phyloP scores from a whole-genome alignment of 306 rosid species.

The Rubus parviflorus region DNA sequence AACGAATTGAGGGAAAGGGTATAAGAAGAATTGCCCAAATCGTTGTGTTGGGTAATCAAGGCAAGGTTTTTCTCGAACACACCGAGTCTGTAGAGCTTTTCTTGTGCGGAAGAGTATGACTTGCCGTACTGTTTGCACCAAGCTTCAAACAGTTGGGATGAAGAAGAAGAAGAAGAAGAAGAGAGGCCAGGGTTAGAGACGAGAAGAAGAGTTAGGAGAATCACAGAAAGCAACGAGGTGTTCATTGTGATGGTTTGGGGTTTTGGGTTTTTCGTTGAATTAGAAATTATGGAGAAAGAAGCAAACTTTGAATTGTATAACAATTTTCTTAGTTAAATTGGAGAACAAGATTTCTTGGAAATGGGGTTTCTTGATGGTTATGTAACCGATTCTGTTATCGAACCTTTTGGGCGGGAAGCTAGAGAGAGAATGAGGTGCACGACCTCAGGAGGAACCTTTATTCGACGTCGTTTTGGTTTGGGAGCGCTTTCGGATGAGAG shows the following conservation, averaged over 20 bases:
- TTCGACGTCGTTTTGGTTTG: not conserved
- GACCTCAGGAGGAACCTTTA: too few relatives aligned
- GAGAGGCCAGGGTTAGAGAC: too few relatives aligned
- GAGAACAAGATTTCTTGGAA: not conserved
- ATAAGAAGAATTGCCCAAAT: conserved; percentile 43
- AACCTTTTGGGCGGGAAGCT: not conserved
- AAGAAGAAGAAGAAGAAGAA: too few relatives aligned
- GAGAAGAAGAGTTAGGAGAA: too few relatives aligned
- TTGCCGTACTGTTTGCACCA: conserved; percentile 68
- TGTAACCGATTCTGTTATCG: not conserved
- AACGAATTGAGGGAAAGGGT: conserved; percentile 74
- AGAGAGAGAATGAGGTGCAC: not conserved
- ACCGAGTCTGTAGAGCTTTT: conserved; percentile 49
- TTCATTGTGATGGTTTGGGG: not conserved
- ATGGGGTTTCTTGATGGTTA: not conserved
- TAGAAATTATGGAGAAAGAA: not conserved
- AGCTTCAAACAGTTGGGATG: conserved; percentile 47
- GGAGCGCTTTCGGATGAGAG: not conserved
- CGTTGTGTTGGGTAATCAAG: conserved; percentile 54
- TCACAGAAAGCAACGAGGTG: conserved; percentile 3
- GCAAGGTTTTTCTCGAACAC: conserved; percentile 66
- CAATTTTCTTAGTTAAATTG: not conserved
- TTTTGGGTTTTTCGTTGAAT: not conserved
- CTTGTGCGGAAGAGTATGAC: conserved; percentile 53
- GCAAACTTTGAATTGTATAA: not conserved